Evolutionary conservation across 495 filamentous ascomycete species (phyloP).

Genomic region (Thermochaetoides thermophila): DNA sequence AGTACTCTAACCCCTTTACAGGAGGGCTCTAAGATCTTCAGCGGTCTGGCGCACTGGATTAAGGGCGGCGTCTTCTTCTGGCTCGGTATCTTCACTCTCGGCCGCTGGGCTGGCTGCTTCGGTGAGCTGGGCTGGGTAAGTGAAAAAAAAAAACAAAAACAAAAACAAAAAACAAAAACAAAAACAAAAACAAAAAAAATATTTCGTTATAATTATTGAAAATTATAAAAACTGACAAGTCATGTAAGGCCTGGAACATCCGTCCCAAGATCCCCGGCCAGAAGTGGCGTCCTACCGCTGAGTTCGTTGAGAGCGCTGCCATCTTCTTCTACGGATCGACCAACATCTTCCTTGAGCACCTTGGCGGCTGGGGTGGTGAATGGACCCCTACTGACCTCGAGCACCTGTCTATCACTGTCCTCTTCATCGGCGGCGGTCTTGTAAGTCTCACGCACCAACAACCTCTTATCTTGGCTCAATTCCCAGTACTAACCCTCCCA

Average conservation of each 20-base stretch:
- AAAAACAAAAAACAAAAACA: too few relatives aligned
- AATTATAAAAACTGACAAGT: not conserved
- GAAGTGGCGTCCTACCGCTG: slow-evolving; percentile 57
- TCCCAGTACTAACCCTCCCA: slow-evolving; percentile 12
- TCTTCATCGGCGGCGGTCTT: slow-evolving; percentile 92
- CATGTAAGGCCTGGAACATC: slow-evolving; percentile 64
- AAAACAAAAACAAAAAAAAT: too few relatives aligned
- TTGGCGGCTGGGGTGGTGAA: slow-evolving; percentile 49
- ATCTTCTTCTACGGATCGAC: slow-evolving; percentile 81
- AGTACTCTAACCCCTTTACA: slow-evolving; percentile 1
- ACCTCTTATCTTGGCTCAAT: not conserved
- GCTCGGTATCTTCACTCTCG: slow-evolving; percentile 79
- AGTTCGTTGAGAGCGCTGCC: slow-evolving; percentile 75
- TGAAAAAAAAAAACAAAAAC: not conserved
- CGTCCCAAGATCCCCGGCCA: slow-evolving; percentile 50
- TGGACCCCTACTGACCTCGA: slow-evolving; percentile 77
- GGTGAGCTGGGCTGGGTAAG: slow-evolving; percentile 73
- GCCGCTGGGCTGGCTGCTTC: slow-evolving; percentile 83
- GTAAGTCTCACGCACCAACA: slow-evolving; percentile 30
- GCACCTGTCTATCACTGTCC: slow-evolving; percentile 80
- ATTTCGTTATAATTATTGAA: too few relatives aligned
- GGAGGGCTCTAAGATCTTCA: slow-evolving; percentile 33
- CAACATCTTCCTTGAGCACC: slow-evolving; percentile 88
- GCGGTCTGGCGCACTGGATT: slow-evolving; percentile 82
- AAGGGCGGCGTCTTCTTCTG: slow-evolving; percentile 97